Percentiles rank a stretch among this genome's conserved stretches.
These are phyloP conservation scores for Coleophoma crateriformis DNA, from an alignment of 2,329 filamentous ascomycete genomes.

Conservation along the genomic window DNA sequence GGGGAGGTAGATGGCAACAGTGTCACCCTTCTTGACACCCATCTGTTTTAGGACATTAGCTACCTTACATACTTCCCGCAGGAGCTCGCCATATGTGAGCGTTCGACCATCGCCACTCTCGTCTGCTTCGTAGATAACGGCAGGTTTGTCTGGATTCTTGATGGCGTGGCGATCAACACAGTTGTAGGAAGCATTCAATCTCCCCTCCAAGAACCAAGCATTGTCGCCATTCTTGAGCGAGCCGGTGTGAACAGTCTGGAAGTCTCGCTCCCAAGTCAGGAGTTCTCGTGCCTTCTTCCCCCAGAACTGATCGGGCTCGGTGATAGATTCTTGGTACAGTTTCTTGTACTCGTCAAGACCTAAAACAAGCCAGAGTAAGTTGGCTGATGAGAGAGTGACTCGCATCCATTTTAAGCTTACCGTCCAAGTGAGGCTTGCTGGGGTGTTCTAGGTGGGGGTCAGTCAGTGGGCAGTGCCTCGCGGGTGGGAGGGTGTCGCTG, in stretches of 20 bases:
- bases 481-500: neutral
- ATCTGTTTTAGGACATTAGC: constrained; percentile 89
- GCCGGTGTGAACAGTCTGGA: constrained; percentile 80
- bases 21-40: constrained; percentile 95
- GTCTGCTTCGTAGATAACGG: constrained; percentile 98
- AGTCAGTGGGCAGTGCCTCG: constrained; percentile 10
- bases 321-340: constrained; percentile 80
- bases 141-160: constrained; percentile 85
- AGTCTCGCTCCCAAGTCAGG: constrained; percentile 85
- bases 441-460: constrained; percentile 52
- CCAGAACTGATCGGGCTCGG: constrained; percentile 87
- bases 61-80: constrained; percentile 83
- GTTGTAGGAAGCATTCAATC: constrained; percentile 94
- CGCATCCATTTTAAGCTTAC: constrained; percentile 37
- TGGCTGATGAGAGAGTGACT: neutral
- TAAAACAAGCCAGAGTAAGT: constrained; percentile 22
- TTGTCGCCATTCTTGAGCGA: constrained; percentile 74
- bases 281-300: constrained; percentile 79
- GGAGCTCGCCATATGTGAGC: constrained; percentile 88
- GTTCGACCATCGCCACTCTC: constrained; percentile 81
- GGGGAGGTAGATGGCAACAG: constrained; percentile 92
- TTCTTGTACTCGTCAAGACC: constrained; percentile 62
- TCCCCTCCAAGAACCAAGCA: constrained; percentile 92
- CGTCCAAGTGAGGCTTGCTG: constrained; percentile 60
- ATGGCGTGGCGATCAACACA: constrained; percentile 96